Base-by-base conservation (phyloP, 148 eudicot species). In the Fagopyrum esculentum region DNA sequence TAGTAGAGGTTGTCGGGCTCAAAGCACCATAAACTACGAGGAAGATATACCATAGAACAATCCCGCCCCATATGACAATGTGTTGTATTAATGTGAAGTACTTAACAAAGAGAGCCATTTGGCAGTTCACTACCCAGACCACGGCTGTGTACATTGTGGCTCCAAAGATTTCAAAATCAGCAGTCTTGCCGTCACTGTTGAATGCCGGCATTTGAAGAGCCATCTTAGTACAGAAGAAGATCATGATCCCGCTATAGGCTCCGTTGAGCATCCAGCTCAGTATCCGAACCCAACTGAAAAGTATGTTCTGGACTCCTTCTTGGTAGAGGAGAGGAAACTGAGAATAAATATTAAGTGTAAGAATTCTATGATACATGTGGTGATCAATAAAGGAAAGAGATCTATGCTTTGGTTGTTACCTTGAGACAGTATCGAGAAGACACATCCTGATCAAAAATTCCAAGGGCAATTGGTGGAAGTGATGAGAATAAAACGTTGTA, bases 211-310 rank as follows among this genome's bases (percentile, higher is more conserved):
- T 82, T 17, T 84, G 82, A 30, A 95, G 73, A 2, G 97, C 84
- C 10, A 72, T 80, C 66, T 74, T 84, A 84, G 93, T 89, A 83
- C 92, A 84, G 89, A 79, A 92, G 87, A 92, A 95, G 79, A 87
- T 84, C 19, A 95, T 87, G 47, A 85, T 52, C 10, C 89, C 97
- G 22, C 89, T 90, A 79, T 82, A 77, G 75, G 89, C 75, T 44
- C 98, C 98, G 11, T 95, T 95, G 78, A 95, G 80, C 97, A 95
- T 95, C 98, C 98, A 95, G 70, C 98, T 89, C 47, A 95, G 86
- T 40, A 95, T 89, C 15, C 98, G 85, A n/a, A 77, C 77, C 98
- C 98, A 95, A 78, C 89, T 87, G 87, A 95, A 95, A 73, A 95
- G 97, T 66, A 81, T 84, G 69, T 95, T 89, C 71, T 92, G 97